These are phyloP conservation scores for Medicago ruthenica DNA, from an alignment of 306 rosid genomes.

Conservation along the genomic window DNA sequence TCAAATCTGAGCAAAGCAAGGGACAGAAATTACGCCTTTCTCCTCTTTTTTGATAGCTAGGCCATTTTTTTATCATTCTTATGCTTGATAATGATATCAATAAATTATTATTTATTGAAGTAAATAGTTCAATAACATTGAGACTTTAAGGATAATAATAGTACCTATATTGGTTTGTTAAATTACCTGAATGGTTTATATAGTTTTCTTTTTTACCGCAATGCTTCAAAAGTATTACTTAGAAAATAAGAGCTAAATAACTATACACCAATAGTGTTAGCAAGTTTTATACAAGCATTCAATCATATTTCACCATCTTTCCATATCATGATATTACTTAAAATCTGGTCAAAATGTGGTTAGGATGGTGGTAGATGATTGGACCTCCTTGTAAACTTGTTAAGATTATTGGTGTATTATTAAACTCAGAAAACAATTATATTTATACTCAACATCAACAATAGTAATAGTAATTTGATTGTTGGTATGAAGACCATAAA, in stretches of 20 bases:
- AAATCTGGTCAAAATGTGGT: not conserved
- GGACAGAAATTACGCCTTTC: conserved; percentile 8
- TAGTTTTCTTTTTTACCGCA: not conserved
- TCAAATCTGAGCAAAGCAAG: conserved; percentile 21
- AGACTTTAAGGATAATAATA: conserved; percentile 6
- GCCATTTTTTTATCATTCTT: conserved; percentile 7
- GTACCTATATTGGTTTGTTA: not conserved
- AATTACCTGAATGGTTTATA: not conserved
- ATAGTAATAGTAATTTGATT: not conserved
- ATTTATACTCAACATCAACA: conserved; percentile 20
- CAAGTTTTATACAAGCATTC: not conserved
- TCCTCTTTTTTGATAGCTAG: not conserved
- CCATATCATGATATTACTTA: not conserved
- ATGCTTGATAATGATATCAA: not conserved
- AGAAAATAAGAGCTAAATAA: conserved; percentile 5
- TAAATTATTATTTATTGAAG: not conserved
- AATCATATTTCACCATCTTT: not conserved
- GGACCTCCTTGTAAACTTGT: not conserved
- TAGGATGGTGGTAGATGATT: not conserved
- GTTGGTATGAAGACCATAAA: conserved; percentile 17
- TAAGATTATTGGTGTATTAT: not conserved
- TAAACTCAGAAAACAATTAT: not conserved
- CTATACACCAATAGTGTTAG: not conserved
- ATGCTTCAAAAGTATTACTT: not conserved
- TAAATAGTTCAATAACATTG: not conserved